Conservation (phyloP, 2,329 filamentous ascomycete species). For the Phyllosticta ampelicida region DNA sequence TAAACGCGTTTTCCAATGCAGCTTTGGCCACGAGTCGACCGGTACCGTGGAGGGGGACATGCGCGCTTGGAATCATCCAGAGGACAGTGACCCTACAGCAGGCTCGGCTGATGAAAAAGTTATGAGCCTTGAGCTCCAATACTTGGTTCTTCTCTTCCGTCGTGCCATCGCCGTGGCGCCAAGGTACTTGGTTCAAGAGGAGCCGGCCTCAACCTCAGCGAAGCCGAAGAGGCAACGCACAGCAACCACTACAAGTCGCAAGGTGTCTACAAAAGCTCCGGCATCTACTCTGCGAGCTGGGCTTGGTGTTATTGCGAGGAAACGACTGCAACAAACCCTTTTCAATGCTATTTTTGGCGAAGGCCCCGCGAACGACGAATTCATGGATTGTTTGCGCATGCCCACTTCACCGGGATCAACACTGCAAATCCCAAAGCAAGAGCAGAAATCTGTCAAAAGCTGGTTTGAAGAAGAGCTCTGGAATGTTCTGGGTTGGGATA, state of each 20-base stretch:
- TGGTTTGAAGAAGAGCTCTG: slow-evolving; percentile 49
- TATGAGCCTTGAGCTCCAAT: slow-evolving; percentile 29
- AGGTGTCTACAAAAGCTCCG: slow-evolving; percentile 17
- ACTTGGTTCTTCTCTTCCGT: slow-evolving; percentile 32
- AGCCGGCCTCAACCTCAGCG: slow-evolving; percentile 6
- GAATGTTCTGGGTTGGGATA: slow-evolving; percentile 48
- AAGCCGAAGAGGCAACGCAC: background rate
- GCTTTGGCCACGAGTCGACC: slow-evolving; percentile 26
- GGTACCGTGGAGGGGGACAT: slow-evolving; percentile 21
- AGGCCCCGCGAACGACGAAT: slow-evolving; percentile 25
- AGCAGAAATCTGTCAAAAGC: slow-evolving; percentile 33
- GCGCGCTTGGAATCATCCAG: slow-evolving; percentile 10
- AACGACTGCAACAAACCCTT: slow-evolving; percentile 35
- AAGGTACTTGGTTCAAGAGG: slow-evolving; percentile 1
- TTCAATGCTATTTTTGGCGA: slow-evolving; percentile 33
- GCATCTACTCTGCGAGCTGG: slow-evolving; percentile 20
- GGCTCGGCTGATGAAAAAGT: slow-evolving; percentile 1
- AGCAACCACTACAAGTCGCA: slow-evolving; percentile 15
- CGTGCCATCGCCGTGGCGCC: slow-evolving; percentile 30
- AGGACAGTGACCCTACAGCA: slow-evolving; percentile 1
- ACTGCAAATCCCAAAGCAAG: slow-evolving; percentile 24
- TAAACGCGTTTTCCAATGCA: slow-evolving; percentile 26
- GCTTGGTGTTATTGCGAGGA: slow-evolving; percentile 27
- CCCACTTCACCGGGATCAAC: slow-evolving; percentile 20
- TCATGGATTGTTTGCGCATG: slow-evolving; percentile 32